These are phyloP conservation scores for Russula olivacea DNA, from an alignment of 768 basidiomycete species.

Conservation along the genomic window DNA sequence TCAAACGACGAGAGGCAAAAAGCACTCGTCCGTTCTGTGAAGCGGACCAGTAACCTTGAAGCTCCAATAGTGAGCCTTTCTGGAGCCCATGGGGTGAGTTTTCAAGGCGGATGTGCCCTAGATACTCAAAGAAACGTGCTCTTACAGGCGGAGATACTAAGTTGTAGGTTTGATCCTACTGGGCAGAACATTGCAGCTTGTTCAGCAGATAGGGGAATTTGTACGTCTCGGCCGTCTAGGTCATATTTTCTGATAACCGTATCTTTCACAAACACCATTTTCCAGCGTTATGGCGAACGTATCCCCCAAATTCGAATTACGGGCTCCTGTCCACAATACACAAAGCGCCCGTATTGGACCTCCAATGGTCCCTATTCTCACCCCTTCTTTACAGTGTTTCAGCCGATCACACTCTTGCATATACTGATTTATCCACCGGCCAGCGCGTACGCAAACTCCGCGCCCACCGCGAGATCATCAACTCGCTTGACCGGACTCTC, in stretches of 20 bases:
- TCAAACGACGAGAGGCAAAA: slow-evolving; percentile 67
- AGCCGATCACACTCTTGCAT: slow-evolving; percentile 78
- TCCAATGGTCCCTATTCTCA: slow-evolving; percentile 80
- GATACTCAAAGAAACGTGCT: neutral
- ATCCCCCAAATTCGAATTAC: slow-evolving; percentile 89
- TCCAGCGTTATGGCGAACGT: slow-evolving; percentile 84
- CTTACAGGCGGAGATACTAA: slow-evolving; percentile 73
- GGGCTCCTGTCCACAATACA: slow-evolving; percentile 75
- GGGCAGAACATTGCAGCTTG: slow-evolving; percentile 93
- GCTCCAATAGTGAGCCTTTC: slow-evolving; percentile 90
- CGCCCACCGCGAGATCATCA: slow-evolving; percentile 89
- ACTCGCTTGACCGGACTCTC: slow-evolving; percentile 80
- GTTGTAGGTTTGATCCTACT: slow-evolving; percentile 89
- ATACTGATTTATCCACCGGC: slow-evolving; percentile 80
- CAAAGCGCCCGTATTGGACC: slow-evolving; percentile 88
- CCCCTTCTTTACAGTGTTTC: slow-evolving; percentile 75
- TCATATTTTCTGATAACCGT: slow-evolving; percentile 15
- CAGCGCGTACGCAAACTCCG: slow-evolving; percentile 74
- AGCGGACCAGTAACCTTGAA: slow-evolving; percentile 87
- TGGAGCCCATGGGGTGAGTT: slow-evolving; percentile 78
- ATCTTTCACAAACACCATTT: neutral
- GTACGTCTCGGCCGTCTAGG: slow-evolving; percentile 43
- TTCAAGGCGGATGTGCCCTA: neutral
- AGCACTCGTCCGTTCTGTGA: slow-evolving; percentile 76
- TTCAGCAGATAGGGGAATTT: slow-evolving; percentile 84